Conservation (phyloP, 1,284 basidiomycete genomes). For the Tilletia setariae region DNA sequence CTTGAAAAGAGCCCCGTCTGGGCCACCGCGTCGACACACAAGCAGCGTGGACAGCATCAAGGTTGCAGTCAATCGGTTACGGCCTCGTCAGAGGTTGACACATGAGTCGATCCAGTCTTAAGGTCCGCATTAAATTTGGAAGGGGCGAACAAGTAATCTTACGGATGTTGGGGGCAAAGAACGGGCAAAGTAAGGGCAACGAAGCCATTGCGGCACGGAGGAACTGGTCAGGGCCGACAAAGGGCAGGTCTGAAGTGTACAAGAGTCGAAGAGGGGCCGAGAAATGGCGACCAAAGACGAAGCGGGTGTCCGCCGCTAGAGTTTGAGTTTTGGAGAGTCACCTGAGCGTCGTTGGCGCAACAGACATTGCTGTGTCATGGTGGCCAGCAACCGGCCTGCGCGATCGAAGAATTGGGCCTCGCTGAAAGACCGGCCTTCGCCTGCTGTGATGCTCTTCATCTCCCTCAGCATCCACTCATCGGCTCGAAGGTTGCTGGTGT, state of each 20-base stretch:
- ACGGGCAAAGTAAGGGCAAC: too few species aligned
- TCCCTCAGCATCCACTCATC: slow-evolving; percentile 15
- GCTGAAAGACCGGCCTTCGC: slow-evolving; percentile 15
- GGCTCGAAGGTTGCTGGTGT: background rate
- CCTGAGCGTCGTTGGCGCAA: background rate
- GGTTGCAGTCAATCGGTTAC: too few species aligned
- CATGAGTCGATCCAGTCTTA: too few species aligned
- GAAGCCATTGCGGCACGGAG: background rate
- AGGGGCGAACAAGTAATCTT: too few species aligned
- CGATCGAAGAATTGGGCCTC: slow-evolving; percentile 12
- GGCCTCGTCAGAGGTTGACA: too few species aligned
- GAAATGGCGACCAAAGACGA: too few species aligned
- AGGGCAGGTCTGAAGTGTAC: background rate
- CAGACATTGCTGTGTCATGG: slow-evolving; percentile 13
- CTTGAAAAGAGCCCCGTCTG: too few species aligned
- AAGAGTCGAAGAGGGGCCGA: background rate
- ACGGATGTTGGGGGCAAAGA: too few species aligned
- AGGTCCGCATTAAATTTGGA: too few species aligned
- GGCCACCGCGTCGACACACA: too few species aligned
- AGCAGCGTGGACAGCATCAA: too few species aligned
- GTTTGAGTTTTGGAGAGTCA: background rate
- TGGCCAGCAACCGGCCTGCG: background rate
- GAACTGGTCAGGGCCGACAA: background rate
- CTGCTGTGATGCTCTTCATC: background rate
- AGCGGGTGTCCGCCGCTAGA: background rate